Conservation (phyloP, 2,329 filamentous ascomycete genomes). For the Colletotrichum cuscutae region DNA sequence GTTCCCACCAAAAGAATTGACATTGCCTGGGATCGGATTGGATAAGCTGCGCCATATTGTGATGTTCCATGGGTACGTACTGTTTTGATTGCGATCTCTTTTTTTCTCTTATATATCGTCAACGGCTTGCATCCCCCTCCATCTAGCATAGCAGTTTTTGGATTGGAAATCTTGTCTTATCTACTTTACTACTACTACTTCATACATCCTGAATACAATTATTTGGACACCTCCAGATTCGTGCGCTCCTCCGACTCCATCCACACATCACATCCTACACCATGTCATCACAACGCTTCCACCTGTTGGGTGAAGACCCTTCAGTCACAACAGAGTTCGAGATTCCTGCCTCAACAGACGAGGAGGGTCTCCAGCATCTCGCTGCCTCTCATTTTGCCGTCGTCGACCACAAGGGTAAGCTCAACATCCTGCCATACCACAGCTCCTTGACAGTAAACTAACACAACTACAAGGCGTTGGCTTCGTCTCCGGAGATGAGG, state of each 20-base stretch:
- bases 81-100: slow-evolving; percentile 6
- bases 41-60: slow-evolving; percentile 11
- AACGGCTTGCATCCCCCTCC: slow-evolving; percentile 15
- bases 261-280: slow-evolving; percentile 6
- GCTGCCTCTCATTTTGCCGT: slow-evolving; percentile 55
- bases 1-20: slow-evolving; percentile 9
- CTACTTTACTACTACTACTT: background rate
- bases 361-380: slow-evolving; percentile 50
- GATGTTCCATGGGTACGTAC: slow-evolving; percentile 20
- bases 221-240: background rate
- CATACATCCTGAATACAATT: background rate
- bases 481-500: slow-evolving; percentile 45
- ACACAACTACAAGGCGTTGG: slow-evolving; percentile 45
- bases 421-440: background rate
- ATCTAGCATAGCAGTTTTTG: background rate
- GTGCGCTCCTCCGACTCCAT: background rate
- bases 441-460: background rate
- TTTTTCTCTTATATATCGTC: slow-evolving; percentile 28
- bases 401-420: slow-evolving; percentile 51
- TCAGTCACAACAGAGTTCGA: slow-evolving; percentile 50
- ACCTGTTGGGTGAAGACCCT: slow-evolving; percentile 53
- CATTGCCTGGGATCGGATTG: slow-evolving; percentile 21
- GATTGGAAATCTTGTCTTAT: background rate
- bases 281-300: slow-evolving; percentile 52
- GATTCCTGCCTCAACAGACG: slow-evolving; percentile 45